Conservation (phyloP, 192 early-diverging fungal species). For the Podila epigama region DNA sequence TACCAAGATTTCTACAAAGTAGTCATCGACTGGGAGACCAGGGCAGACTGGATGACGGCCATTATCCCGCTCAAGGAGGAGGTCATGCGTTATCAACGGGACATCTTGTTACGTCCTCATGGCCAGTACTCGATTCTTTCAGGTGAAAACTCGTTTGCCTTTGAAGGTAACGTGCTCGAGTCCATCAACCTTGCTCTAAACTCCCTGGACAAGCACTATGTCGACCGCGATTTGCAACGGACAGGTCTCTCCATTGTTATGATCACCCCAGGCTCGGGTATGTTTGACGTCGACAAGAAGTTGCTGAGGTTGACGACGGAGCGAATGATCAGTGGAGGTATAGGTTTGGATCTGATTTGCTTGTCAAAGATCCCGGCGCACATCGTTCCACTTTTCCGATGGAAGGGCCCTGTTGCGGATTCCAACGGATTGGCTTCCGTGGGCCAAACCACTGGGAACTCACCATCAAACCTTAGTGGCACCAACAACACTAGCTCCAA, state of each 20-base stretch:
- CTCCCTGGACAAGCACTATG: constrained; percentile 91
- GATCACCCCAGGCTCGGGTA: constrained; percentile 88
- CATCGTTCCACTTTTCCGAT: constrained; percentile 85
- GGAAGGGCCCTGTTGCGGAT: constrained; percentile 43
- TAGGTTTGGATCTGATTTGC: constrained; percentile 92
- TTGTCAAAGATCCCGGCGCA: constrained; percentile 88
- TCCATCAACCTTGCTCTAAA: constrained; percentile 97
- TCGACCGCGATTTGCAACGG: constrained; percentile 91
- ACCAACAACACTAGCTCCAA: constrained; percentile 16
- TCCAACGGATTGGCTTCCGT: constrained; percentile 11
- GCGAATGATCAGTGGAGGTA: constrained; percentile 91
- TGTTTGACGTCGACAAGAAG: constrained; percentile 87
- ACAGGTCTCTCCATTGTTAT: constrained; percentile 91
- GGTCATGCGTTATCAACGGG: constrained; percentile 75
- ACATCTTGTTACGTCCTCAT: constrained; percentile 65
- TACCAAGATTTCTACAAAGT: constrained; percentile 97
- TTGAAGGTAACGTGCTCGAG: constrained; percentile 94
- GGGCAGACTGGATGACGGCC: constrained; percentile 74
- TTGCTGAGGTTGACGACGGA: constrained; percentile 92
- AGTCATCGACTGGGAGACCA: constrained; percentile 90
- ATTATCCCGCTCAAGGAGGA: constrained; percentile 74
- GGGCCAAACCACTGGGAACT: constrained; percentile 19
- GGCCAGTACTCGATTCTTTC: constrained; percentile 62
- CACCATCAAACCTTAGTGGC: constrained; percentile 20
- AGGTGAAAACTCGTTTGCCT: constrained; percentile 83